Base-by-base conservation (phyloP, 139 green algal genomes). In the Coccomyxa sp. region DNA sequence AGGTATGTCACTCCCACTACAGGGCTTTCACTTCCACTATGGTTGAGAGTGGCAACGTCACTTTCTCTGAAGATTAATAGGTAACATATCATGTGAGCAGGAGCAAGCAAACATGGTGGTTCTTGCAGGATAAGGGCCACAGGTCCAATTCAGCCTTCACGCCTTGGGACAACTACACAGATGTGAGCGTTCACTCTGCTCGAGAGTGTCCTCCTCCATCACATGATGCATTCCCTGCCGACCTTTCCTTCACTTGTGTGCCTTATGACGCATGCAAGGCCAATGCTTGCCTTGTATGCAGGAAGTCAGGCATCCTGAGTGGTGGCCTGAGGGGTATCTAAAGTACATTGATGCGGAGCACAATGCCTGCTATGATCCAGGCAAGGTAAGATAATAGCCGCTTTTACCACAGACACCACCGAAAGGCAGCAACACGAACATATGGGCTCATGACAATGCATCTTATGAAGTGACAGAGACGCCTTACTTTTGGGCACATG, bases 91-190 rank as follows among this genome's bases (percentile, higher is more conserved):
- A 64, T 64, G 50, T 64, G 50, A 12, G 3, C n/a, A n/a, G n/a
- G n/a, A n/a, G n/a, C n/a, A n/a, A n/a, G n/a, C n/a, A n/a, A n/a
- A n/a, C n/a, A n/a, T 73, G 24, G 33, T 39, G 84, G 79, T 0
- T 89, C 85, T 80, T 90, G 86, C 77, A 71, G 86, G 72, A 81
- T 85, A 70, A 39, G 2, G 39, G 78, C 10, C 79, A 89, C 78
- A 82, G 27, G n/a, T 82, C 72, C 68, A 86, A 89, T 58, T 86
- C 78, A 0, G 83, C 82, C 0, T 89, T 81, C 70, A 3, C 24
- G 7, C 31, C 64, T 10, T 35, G 31, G 7, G 82, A 89, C 64
- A 78, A 85, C 70, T 89, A 87, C 76, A 81, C 55, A n/a, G 0
- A n/a, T n/a, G n/a, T n/a, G n/a, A n/a, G n/a, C n/a, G n/a, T n/a